Percentiles rank a stretch among this genome's conserved stretches.
Evolutionary conservation across 106 monocot genomes (phyloP).

Genomic region (Cymbidium sinense): DNA sequence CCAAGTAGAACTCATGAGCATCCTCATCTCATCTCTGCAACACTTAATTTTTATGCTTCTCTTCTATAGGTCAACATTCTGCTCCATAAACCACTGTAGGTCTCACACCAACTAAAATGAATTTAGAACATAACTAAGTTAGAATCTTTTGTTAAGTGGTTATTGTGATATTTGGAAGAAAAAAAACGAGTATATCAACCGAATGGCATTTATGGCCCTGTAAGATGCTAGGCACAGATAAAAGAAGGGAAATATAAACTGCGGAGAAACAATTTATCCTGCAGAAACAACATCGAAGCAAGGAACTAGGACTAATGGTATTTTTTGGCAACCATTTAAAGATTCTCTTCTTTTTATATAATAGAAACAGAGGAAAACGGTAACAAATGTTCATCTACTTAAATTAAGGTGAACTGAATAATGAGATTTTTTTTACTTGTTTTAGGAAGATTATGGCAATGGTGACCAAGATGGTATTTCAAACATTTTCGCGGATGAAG

Average conservation of each 20-base stretch:
- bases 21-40: too few species aligned
- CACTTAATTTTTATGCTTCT: too few species aligned
- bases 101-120: neutral
- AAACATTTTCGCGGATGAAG: neutral
- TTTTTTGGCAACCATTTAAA: too few species aligned
- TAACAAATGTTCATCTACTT: neutral
- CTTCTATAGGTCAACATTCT: too few species aligned
- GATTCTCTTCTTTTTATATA: too few species aligned
- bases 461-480: neutral
- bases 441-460: neutral
- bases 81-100: too few species aligned
- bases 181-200: neutral
- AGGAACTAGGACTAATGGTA: too few species aligned
- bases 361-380: neutral
- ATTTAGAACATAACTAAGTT: neutral
- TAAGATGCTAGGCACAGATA: too few species aligned
- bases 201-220: neutral
- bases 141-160: neutral
- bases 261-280: too few species aligned
- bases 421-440: neutral
- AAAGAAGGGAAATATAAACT: too few species aligned
- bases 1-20: too few species aligned
- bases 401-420: neutral
- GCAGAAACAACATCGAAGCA: too few species aligned
- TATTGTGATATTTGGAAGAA: neutral